phyloP scores from a whole-genome alignment of 1,139 yeast species.

The Protomyces inouyei region DNA sequence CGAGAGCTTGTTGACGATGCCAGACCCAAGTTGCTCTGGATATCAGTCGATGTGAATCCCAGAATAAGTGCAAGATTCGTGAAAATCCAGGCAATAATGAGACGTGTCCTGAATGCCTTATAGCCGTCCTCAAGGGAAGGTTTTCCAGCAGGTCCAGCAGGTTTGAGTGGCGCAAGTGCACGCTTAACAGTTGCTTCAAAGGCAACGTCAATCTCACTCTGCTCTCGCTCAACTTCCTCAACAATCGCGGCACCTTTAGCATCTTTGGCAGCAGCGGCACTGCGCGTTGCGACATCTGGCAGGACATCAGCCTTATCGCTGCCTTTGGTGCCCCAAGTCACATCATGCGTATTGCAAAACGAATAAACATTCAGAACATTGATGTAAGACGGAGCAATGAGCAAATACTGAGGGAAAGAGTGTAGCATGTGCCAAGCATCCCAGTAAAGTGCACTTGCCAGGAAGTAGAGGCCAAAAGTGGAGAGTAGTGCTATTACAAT shows the following conservation, averaged over 20 bases:
- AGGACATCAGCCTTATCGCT: constrained; percentile 58
- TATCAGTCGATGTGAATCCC: constrained; percentile 45
- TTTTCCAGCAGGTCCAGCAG: constrained; percentile 37
- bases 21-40: constrained; percentile 19
- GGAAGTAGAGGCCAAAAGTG: constrained; percentile 76
- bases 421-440: constrained; percentile 80
- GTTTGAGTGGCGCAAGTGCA: constrained; percentile 45
- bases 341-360: constrained; percentile 79
- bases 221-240: constrained; percentile 67
- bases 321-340: constrained; percentile 90
- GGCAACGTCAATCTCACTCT: constrained; percentile 55
- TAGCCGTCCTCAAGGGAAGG: constrained; percentile 52
- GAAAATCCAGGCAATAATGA: constrained; percentile 73
- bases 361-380: constrained; percentile 77
- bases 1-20: constrained; percentile 35
- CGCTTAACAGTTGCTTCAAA: constrained; percentile 37
- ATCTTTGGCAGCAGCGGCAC: constrained; percentile 44
- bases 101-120: constrained; percentile 76
- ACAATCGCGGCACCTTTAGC: constrained; percentile 70
- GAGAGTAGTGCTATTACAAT: constrained; percentile 79
- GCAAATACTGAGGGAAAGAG: constrained; percentile 62
- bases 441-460: constrained; percentile 68
- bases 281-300: constrained; percentile 51
- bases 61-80: constrained; percentile 69
- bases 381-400: constrained; percentile 69